Evolutionary conservation across 805 yeast species (phyloP).

Genomic region (Vanderwaltozyma tropicalis): DNA sequence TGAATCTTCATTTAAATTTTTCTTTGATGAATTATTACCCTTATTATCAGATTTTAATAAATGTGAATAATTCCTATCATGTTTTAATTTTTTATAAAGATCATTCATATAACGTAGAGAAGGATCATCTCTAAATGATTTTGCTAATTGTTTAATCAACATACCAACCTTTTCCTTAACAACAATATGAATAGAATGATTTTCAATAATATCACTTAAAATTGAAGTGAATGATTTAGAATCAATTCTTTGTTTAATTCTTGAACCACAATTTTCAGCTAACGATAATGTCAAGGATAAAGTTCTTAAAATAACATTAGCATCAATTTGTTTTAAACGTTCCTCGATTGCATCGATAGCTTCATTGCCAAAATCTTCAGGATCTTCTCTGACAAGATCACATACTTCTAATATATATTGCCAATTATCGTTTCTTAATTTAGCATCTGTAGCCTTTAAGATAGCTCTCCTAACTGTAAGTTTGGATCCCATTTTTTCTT

Average conservation of each 20-base stretch:
- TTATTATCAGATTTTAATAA: constrained; percentile 9
- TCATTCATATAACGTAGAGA: constrained; percentile 61
- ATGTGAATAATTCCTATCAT: constrained; percentile 30
- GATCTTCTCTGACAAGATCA: constrained; percentile 51
- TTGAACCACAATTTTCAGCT: constrained; percentile 71
- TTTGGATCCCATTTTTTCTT: background rate
- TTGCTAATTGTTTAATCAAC: constrained; percentile 54
- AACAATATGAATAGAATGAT: constrained; percentile 47
- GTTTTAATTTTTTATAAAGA: constrained; percentile 41
- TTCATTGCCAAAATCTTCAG: constrained; percentile 41
- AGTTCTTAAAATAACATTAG: constrained; percentile 54
- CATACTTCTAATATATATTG: constrained; percentile 53
- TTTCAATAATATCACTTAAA: constrained; percentile 41
- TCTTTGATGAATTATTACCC: constrained; percentile 27
- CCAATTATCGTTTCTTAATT: constrained; percentile 59
- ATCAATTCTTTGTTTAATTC: constrained; percentile 53
- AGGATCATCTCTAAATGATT: constrained; percentile 62
- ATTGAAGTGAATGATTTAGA: constrained; percentile 42
- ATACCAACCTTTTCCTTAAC: constrained; percentile 60
- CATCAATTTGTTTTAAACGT: constrained; percentile 44
- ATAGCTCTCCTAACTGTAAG: constrained; percentile 13
- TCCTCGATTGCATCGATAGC: constrained; percentile 35
- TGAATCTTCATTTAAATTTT: constrained; percentile 48
- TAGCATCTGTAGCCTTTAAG: constrained; percentile 52
- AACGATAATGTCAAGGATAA: constrained; percentile 46